Evolutionary conservation across 148 eudicot genomes (phyloP).

Genomic region (Rhododendron henanense): DNA sequence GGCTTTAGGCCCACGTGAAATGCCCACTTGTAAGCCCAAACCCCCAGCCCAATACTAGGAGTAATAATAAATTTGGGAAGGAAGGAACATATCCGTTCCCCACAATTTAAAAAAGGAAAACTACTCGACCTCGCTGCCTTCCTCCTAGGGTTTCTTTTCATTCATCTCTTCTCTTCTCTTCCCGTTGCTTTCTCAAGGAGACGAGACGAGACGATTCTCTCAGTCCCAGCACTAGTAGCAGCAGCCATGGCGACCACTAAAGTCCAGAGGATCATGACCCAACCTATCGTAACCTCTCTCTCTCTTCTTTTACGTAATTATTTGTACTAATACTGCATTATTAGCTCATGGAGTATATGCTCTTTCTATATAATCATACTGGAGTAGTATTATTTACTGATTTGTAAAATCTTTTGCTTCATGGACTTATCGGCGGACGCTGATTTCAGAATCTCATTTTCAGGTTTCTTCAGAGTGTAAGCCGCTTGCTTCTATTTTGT

Average conservation of each 20-base stretch:
- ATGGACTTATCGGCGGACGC: background rate
- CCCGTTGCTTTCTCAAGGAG: background rate
- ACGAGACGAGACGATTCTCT: background rate
- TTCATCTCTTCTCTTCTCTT: too few relatives aligned
- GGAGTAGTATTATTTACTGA: background rate
- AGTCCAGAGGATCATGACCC: slow-evolving; percentile 61
- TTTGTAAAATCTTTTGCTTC: background rate
- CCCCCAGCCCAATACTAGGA: too few relatives aligned
- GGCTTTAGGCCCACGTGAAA: too few relatives aligned
- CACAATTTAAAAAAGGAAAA: too few relatives aligned
- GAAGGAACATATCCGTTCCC: too few relatives aligned
- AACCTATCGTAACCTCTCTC: slow-evolving; percentile 35
- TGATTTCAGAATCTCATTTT: slow-evolving; percentile 49
- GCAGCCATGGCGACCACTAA: slow-evolving; percentile 58
- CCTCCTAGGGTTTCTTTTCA: too few relatives aligned
- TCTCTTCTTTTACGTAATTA: background rate
- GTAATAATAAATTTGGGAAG: too few relatives aligned
- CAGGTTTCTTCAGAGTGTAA: slow-evolving; percentile 58
- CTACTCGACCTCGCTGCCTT: too few relatives aligned
- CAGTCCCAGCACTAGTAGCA: background rate
- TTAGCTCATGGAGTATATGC: too few relatives aligned
- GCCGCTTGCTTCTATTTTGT: background rate
- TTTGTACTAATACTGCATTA: background rate
- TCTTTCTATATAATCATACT: background rate
- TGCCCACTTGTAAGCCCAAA: too few relatives aligned